Evolutionary conservation across 176 grass and related monocot species (phyloP).

Genomic region (Oryza rufipogon): DNA sequence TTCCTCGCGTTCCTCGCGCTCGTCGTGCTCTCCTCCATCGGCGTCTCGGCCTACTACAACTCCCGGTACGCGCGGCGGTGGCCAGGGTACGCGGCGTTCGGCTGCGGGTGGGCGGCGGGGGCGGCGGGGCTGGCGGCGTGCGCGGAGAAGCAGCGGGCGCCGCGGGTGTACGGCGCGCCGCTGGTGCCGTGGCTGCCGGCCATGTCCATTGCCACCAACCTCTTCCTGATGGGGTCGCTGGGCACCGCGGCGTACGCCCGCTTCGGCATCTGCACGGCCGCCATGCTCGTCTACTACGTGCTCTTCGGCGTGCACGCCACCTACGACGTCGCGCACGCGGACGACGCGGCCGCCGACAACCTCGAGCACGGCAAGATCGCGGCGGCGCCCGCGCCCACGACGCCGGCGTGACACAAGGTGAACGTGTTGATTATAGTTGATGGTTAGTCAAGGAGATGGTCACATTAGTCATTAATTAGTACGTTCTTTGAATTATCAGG

Average conservation of each 20-base stretch:
- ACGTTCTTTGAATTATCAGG: background rate
- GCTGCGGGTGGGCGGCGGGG: conserved; percentile 37
- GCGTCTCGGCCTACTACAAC: conserved; percentile 50
- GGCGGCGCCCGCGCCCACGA: background rate
- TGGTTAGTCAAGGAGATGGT: background rate
- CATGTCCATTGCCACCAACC: conserved; percentile 47
- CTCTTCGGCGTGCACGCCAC: conserved; percentile 63
- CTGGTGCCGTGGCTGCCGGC: conserved; percentile 66
- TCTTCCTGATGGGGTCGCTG: conserved; percentile 67
- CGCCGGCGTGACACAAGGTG: conserved; percentile 11
- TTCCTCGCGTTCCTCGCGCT: conserved; percentile 39
- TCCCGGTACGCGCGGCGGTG: conserved; percentile 21
- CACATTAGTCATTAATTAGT: background rate
- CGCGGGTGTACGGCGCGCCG: conserved; percentile 57
- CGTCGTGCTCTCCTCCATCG: conserved; percentile 42
- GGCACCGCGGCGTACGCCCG: conserved; percentile 40
- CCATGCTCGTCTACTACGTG: conserved; percentile 63
- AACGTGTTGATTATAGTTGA: background rate
- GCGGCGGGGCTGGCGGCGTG: conserved; percentile 46
- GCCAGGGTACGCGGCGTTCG: conserved; percentile 45
- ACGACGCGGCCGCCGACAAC: background rate
- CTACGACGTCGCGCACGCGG: conserved; percentile 48
- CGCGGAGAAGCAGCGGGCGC: conserved; percentile 35
- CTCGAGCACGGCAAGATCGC: conserved; percentile 35
- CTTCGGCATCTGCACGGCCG: conserved; percentile 59